phyloP scores from a whole-genome alignment of 2,329 filamentous ascomycete species.

The Cryphonectria carpinicola region DNA sequence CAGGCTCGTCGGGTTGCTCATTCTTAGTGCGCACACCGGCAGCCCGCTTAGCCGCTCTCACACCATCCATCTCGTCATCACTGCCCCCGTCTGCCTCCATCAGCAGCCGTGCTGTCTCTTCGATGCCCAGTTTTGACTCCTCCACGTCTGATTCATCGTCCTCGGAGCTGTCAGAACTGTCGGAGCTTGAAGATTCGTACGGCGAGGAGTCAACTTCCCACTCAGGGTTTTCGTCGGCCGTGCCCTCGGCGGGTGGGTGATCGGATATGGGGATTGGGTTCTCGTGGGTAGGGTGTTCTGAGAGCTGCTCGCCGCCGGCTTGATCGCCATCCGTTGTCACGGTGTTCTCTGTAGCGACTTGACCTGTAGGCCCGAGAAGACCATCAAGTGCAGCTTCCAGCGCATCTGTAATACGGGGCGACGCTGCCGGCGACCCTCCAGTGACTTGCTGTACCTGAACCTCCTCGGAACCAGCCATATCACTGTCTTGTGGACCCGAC shows the following conservation, averaged over 20 bases:
- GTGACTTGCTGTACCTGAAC: conserved; percentile 4
- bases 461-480: conserved; percentile 4
- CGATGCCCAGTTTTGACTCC: conserved; percentile 65
- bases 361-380: conserved; percentile 25
- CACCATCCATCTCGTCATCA: conserved; percentile 71
- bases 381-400: conserved; percentile 34
- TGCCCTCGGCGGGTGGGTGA: background rate
- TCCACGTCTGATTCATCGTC: conserved; percentile 66
- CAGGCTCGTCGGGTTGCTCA: conserved; percentile 66
- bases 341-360: background rate
- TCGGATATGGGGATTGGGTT: background rate
- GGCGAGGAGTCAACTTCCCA: conserved; percentile 85
- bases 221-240: conserved; percentile 60
- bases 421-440: conserved; percentile 14
- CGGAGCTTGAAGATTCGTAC: conserved; percentile 69
- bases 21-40: conserved; percentile 77
- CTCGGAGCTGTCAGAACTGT: conserved; percentile 59
- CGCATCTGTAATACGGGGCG: conserved; percentile 32
- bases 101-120: conserved; percentile 81
- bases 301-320: background rate
- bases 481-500: background rate
- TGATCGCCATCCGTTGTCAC: conserved; percentile 5
- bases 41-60: conserved; percentile 46
- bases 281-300: background rate
- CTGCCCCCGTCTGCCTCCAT: conserved; percentile 83